Conservation (phyloP, 2,329 filamentous ascomycete genomes). For the Fusarium gaditjirri region DNA sequence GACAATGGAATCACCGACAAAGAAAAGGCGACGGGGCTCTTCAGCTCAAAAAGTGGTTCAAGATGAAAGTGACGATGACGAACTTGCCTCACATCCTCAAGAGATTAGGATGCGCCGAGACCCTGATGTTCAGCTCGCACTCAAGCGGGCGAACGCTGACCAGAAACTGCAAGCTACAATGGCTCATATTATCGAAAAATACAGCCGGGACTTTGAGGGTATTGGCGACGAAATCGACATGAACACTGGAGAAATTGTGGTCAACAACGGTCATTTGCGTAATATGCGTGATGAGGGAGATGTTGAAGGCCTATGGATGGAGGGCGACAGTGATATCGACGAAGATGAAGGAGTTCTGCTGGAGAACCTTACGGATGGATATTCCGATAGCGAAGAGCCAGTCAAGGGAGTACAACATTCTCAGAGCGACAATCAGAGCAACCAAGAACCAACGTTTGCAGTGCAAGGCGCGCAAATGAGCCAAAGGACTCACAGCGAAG, state of each 20-base stretch:
- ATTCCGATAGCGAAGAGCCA: conserved; percentile 30
- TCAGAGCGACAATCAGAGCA: conserved; percentile 1
- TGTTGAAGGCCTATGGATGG: conserved; percentile 47
- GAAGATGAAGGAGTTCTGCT: conserved; percentile 51
- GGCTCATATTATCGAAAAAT: conserved; percentile 90
- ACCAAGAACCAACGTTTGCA: background rate
- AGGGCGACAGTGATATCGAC: conserved; percentile 47
- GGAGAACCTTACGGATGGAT: conserved; percentile 46
- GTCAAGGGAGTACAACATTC: conserved; percentile 21
- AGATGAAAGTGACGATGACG: conserved; percentile 56
- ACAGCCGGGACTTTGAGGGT: conserved; percentile 82
- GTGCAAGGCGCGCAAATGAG: background rate
- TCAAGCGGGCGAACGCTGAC: conserved; percentile 73
- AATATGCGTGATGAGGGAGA: conserved; percentile 67
- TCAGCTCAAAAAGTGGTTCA: conserved; percentile 45
- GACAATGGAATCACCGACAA: conserved; percentile 67
- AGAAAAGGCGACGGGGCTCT: conserved; percentile 67
- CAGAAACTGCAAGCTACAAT: conserved; percentile 82
- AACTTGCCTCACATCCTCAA: conserved; percentile 59
- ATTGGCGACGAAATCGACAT: conserved; percentile 92
- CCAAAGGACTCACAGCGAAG: background rate
- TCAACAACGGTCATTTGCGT: conserved; percentile 87
- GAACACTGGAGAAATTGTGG: conserved; percentile 80
- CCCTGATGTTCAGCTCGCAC: conserved; percentile 60
- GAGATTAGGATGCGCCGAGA: conserved; percentile 54